Percentiles rank a stretch among this genome's conserved stretches.
Conservation (phyloP, 2,329 filamentous ascomycete genomes). For the Tympanopsis confertula region DNA sequence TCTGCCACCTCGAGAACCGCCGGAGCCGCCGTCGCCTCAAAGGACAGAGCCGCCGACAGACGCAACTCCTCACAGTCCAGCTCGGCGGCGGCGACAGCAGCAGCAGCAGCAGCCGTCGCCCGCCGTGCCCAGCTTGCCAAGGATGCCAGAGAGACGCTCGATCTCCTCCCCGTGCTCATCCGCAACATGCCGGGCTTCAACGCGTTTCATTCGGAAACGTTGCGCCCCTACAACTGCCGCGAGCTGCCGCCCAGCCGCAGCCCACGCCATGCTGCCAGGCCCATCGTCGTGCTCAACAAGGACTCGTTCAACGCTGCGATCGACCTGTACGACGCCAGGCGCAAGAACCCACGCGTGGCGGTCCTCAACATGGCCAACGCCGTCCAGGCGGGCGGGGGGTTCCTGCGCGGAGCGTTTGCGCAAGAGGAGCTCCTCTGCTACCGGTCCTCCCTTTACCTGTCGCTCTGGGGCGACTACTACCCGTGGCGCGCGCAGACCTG, state of each 20-base stretch:
- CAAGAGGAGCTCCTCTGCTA: constrained; percentile 63
- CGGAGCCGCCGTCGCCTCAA: too few relatives aligned
- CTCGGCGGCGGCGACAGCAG: constrained; percentile 6
- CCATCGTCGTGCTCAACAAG: constrained; percentile 37
- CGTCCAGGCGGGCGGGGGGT: constrained; percentile 47
- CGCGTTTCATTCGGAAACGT: constrained; percentile 22
- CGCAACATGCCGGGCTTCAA: constrained; percentile 25
- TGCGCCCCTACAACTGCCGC: constrained; percentile 22
- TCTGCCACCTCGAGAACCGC: too few relatives aligned
- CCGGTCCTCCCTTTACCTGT: constrained; percentile 39
- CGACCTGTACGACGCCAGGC: constrained; percentile 12
- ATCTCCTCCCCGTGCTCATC: constrained; percentile 32
- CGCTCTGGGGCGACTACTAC: constrained; percentile 35
- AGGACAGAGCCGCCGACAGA: too few relatives aligned
- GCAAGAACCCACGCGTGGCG: constrained; percentile 27
- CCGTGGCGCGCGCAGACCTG: constrained; percentile 35
- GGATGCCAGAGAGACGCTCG: constrained; percentile 32
- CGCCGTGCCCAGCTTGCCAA: constrained; percentile 17
- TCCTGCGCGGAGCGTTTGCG: constrained; percentile 45
- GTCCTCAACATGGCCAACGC: constrained; percentile 58
- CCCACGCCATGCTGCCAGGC: constrained; percentile 21
- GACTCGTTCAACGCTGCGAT: constrained; percentile 48
- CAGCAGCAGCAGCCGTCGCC: too few relatives aligned
- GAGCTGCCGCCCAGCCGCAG: constrained; percentile 26
- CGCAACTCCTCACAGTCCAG: too few relatives aligned